Conservation (phyloP, 2,329 filamentous ascomycete species). For the Stemphylium beticola region DNA sequence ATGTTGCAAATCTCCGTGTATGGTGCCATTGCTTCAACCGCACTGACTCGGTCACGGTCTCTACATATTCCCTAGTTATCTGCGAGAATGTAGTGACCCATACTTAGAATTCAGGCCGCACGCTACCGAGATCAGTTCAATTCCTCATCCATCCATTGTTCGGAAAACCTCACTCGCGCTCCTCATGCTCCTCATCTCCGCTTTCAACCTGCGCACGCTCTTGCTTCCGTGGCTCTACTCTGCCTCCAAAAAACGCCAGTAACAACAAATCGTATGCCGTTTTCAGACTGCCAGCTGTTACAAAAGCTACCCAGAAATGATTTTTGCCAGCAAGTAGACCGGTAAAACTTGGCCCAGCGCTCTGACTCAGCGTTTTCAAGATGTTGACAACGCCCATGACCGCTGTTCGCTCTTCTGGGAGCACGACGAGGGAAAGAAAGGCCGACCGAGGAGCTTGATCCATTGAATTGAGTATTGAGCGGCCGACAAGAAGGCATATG, state of each 20-base stretch:
- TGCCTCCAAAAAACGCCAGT: slow-evolving; percentile 44
- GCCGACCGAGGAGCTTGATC: slow-evolving; percentile 48
- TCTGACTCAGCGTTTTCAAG: slow-evolving; percentile 46
- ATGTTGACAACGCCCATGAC: slow-evolving; percentile 51
- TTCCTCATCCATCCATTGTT: background rate
- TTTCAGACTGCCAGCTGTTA: slow-evolving; percentile 47
- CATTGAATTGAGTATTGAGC: slow-evolving; percentile 46
- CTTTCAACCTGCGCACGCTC: background rate
- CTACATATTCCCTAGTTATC: too few species aligned
- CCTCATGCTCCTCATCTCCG: slow-evolving; percentile 1
- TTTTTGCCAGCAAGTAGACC: slow-evolving; percentile 43
- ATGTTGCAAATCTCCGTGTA: too few species aligned
- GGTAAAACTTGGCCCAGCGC: slow-evolving; percentile 43
- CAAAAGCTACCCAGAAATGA: slow-evolving; percentile 49
- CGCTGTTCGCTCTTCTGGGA: slow-evolving; percentile 45
- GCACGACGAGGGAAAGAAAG: slow-evolving; percentile 43
- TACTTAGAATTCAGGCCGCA: too few species aligned
- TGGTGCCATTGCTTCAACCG: too few species aligned
- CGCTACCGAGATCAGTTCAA: background rate
- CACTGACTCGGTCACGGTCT: too few species aligned
- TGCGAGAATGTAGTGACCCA: too few species aligned
- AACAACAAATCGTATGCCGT: slow-evolving; percentile 45
- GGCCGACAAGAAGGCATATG: slow-evolving; percentile 39
- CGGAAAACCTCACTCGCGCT: background rate
- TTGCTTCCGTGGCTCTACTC: slow-evolving; percentile 22